Evolutionary conservation across 164 flowering plant genomes (phyloP).

Genomic region (Umbilicus rupestris): DNA sequence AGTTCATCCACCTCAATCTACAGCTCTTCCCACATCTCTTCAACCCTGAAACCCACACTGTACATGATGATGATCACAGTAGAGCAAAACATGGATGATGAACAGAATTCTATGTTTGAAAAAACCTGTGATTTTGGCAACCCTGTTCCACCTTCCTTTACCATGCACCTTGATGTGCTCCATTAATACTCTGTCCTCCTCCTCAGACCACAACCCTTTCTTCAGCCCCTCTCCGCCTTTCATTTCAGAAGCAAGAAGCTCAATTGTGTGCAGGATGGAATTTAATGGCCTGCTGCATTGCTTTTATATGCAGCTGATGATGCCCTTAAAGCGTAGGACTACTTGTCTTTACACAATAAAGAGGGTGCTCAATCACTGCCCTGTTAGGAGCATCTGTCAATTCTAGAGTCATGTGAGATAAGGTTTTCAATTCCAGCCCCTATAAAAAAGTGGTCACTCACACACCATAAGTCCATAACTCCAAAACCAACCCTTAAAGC

Average conservation of each 20-base stretch:
- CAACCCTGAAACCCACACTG: conserved; percentile 17
- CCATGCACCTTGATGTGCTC: conserved; percentile 43
- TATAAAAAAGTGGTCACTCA: neutral
- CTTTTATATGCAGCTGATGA: neutral
- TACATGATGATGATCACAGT: neutral
- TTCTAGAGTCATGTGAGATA: neutral
- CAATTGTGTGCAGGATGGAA: neutral
- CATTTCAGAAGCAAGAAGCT: neutral
- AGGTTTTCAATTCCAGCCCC: neutral
- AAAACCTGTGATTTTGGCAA: conserved; percentile 30
- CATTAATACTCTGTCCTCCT: conserved; percentile 39
- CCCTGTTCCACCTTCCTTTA: conserved; percentile 43
- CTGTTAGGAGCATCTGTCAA: too few relatives aligned
- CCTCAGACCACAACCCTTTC: conserved; percentile 38
- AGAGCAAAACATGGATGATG: neutral
- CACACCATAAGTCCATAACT: neutral
- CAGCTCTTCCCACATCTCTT: conserved; percentile 41
- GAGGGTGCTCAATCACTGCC: neutral
- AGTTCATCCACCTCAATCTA: conserved; percentile 41
- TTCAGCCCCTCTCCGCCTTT: conserved; percentile 17
- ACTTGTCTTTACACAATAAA: neutral
- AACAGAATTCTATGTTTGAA: neutral
- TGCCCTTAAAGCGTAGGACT: conserved; percentile 1
- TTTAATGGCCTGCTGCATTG: too few relatives aligned
- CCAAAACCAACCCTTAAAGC: neutral